These are phyloP conservation scores for Phellopilus nigrolimitatus DNA, from an alignment of 1,284 basidiomycete species.

Conservation along the genomic window DNA sequence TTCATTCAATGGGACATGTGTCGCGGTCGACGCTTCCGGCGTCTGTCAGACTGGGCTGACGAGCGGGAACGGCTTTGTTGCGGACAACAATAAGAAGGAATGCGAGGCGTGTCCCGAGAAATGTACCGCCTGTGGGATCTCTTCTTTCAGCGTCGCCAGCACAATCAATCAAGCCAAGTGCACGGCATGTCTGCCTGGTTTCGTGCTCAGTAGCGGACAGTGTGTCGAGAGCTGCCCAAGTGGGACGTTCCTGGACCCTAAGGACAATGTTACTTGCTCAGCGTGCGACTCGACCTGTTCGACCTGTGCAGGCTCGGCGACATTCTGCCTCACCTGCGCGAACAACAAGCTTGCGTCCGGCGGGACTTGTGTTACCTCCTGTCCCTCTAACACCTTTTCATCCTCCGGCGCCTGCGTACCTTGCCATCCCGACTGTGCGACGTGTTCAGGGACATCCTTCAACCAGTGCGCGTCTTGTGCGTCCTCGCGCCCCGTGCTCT, in stretches of 20 bases:
- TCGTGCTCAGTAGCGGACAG: constrained; percentile 56
- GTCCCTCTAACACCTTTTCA: constrained; percentile 65
- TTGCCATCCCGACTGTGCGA: constrained; percentile 79
- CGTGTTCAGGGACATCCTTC: constrained; percentile 68
- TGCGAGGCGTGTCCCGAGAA: constrained; percentile 79
- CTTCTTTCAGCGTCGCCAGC: constrained; percentile 64
- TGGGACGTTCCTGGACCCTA: constrained; percentile 65
- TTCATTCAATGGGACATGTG: constrained; percentile 58
- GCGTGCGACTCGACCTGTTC: constrained; percentile 72
- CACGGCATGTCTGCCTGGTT: constrained; percentile 71
- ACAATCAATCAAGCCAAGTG: constrained; percentile 64
- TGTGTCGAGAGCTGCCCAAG: constrained; percentile 67
- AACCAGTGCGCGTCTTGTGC: constrained; percentile 73
- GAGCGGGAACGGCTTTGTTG: constrained; percentile 50
- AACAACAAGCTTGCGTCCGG: constrained; percentile 57
- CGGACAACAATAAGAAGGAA: constrained; percentile 73
- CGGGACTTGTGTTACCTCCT: constrained; percentile 69
- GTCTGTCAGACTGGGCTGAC: constrained; percentile 46
- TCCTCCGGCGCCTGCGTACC: constrained; percentile 59
- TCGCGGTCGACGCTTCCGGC: constrained; percentile 57
- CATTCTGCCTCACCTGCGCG: constrained; percentile 68
- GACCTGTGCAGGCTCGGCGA: constrained; percentile 60
- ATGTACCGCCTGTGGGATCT: constrained; percentile 71
- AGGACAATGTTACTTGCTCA: constrained; percentile 66
- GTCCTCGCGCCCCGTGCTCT: constrained; percentile 61